Conservation (phyloP, 1,284 basidiomycete species). For the Neolentinus lepideus region DNA sequence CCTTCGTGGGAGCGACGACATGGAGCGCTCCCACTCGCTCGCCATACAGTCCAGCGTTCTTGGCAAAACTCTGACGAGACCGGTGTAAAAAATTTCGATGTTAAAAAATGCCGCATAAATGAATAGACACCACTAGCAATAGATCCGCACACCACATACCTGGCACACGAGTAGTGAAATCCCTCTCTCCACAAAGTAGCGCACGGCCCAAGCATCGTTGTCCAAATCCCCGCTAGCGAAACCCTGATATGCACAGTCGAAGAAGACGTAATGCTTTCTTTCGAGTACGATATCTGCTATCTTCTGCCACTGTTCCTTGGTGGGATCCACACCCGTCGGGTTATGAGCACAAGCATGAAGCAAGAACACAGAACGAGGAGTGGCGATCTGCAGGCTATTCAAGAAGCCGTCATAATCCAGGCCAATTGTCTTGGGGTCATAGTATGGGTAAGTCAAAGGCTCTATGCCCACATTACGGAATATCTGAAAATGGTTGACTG, state of each 20-base stretch:
- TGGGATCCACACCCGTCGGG: slow-evolving; percentile 94
- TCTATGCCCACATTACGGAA: slow-evolving; percentile 80
- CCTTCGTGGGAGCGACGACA: slow-evolving; percentile 53
- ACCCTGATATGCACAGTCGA: slow-evolving; percentile 95
- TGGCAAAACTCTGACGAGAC: slow-evolving; percentile 76
- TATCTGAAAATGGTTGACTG: slow-evolving; percentile 89
- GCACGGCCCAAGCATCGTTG: slow-evolving; percentile 69
- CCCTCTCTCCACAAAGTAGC: slow-evolving; percentile 67
- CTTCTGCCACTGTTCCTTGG: slow-evolving; percentile 80
- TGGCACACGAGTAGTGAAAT: slow-evolving; percentile 85
- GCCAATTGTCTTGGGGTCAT: slow-evolving; percentile 85
- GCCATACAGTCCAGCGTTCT: slow-evolving; percentile 93
- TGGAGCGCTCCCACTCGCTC: slow-evolving; percentile 87
- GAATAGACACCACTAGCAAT: background rate
- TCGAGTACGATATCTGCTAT: slow-evolving; percentile 72
- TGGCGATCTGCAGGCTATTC: slow-evolving; percentile 55
- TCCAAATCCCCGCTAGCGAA: slow-evolving; percentile 84
- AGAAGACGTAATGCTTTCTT: slow-evolving; percentile 86
- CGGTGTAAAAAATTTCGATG: background rate
- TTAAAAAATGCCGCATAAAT: background rate
- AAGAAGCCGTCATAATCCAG: slow-evolving; percentile 80
- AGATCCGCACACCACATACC: slow-evolving; percentile 30
- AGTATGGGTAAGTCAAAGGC: slow-evolving; percentile 83
- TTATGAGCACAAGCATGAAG: slow-evolving; percentile 95
- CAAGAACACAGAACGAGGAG: slow-evolving; percentile 78